Base-by-base conservation (phyloP, 306 rosid species). In the Boehmeria nivea region DNA sequence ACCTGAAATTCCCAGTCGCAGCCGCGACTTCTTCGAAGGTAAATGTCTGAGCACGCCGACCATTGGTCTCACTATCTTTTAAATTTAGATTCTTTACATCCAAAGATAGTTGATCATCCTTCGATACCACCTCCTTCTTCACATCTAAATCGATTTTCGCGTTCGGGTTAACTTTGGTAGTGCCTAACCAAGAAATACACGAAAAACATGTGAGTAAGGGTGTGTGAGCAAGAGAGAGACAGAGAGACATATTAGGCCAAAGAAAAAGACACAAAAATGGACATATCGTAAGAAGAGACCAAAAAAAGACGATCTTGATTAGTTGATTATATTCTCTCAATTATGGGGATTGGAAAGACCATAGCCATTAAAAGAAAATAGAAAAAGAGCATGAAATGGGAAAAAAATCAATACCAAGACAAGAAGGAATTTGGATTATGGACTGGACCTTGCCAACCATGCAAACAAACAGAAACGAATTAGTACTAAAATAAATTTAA, bases 71-170 rank as follows among this genome's bases (percentile, higher is more conserved):
- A 16, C 73, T 84, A 31, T 78, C 87, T 21, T 70, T 70, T 39
- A 87, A 70, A 57, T 87, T 80, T 68, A 82, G 83, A 36, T 69
- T 77, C 80, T 68, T 73, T 65, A 73, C 83, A 37, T 91, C 95
- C 37, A 71, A 50, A 38, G 83, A 64, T 33, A 84, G 79, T 44
- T 87, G 95, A 62, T 84, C 83, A 28, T 74, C 78, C 64, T 80
- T 82, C 21, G 73, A 60, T 47, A 42, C 63, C 18, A 42, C 72
- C 49, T 78, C 89, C 17, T 50, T 76, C 54, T 68, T 77, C 18
- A 61, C 73, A 57, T 47, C 71, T 42, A 60, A 36, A 27, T 71
- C 72, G 16, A 57, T 55, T 45, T 74, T 74, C 59, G 49, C 64
- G 31, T 65, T 72, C 63, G 76, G 59, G 71, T 62, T 76, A 43